phyloP scores from a whole-genome alignment of 177 flowering plant genomes.

The Telopea speciosissima region DNA sequence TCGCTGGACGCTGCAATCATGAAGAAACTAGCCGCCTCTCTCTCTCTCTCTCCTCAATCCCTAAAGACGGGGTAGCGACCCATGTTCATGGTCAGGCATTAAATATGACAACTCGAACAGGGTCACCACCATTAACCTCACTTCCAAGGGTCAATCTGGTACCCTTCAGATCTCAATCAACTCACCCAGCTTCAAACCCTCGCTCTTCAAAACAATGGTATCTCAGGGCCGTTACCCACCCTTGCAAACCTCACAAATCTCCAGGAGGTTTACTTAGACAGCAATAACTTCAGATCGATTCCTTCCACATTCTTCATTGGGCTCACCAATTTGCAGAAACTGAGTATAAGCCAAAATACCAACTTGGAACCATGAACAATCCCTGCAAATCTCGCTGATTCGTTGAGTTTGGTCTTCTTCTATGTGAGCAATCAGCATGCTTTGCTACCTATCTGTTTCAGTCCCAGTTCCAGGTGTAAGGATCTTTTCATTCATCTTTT shows the following conservation, averaged over 20 bases:
- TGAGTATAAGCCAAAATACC: constrained; percentile 34
- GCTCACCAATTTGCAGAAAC: constrained; percentile 33
- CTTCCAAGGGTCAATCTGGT: constrained; percentile 30
- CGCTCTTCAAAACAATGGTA: constrained; percentile 37
- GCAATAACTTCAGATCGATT: constrained; percentile 50
- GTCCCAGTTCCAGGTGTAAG: no score
- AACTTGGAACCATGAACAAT: constrained; percentile 43
- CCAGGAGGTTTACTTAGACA: constrained; percentile 30
- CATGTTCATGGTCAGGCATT: constrained; percentile 48
- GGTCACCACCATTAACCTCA: constrained; percentile 39
- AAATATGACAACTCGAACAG: constrained; percentile 31
- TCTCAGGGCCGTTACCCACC: constrained; percentile 50
- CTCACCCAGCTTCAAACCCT: constrained; percentile 40
- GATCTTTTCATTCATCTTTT: no score
- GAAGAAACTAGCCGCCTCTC: constrained; percentile 22
- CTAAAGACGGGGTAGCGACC: constrained; percentile 37
- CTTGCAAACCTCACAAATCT: constrained; percentile 34
- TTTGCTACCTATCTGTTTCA: no score
- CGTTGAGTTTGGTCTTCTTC: constrained; percentile 27
- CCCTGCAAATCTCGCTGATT: constrained; percentile 30
- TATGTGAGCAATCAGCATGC: constrained; percentile 23
- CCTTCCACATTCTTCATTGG: constrained; percentile 31
- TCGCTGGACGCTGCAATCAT: constrained; percentile 38
- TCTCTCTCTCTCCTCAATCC: constrained; percentile 30
- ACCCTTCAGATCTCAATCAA: constrained; percentile 31